Percentiles rank a stretch among this genome's conserved stretches.
phyloP scores from a whole-genome alignment of 164 flowering plant species.

The Umbilicus rupestris region DNA sequence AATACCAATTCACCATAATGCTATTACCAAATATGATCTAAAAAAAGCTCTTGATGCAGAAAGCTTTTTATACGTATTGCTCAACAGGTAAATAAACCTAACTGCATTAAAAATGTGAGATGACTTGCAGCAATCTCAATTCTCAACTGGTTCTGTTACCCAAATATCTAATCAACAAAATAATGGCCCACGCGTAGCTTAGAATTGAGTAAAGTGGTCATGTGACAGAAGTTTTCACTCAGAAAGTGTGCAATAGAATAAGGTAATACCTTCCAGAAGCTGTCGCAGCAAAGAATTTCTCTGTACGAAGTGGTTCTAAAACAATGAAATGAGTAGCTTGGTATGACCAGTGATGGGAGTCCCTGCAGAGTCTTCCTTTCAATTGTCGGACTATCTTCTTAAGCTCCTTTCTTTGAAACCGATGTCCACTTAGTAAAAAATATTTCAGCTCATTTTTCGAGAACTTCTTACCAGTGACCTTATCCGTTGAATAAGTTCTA shows the following conservation, averaged over 20 bases:
- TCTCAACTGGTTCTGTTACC: background rate
- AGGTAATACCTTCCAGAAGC: slow-evolving; percentile 81
- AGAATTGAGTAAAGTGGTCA: background rate
- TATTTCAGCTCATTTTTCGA: slow-evolving; percentile 32
- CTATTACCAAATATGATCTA: background rate
- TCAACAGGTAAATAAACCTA: no score
- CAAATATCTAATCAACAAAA: background rate
- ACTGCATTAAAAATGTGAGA: background rate
- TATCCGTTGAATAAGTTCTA: slow-evolving; percentile 9
- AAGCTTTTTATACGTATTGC: background rate
- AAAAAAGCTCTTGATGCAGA: background rate
- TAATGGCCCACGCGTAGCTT: background rate
- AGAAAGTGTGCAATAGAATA: background rate
- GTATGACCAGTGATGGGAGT: slow-evolving; percentile 93
- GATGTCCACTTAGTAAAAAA: slow-evolving; percentile 82
- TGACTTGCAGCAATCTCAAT: background rate
- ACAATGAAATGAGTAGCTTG: slow-evolving; percentile 90
- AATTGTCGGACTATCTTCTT: slow-evolving; percentile 56
- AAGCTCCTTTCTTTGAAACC: slow-evolving; percentile 71
- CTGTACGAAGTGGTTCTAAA: slow-evolving; percentile 80
- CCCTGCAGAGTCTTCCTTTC: slow-evolving; percentile 74
- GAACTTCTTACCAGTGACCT: background rate
- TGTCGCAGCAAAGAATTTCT: slow-evolving; percentile 93
- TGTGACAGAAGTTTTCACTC: background rate
- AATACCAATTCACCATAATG: background rate